Conservation (phyloP, 495 filamentous ascomycete genomes). For the Podospora bellae-mahoneyi region DNA sequence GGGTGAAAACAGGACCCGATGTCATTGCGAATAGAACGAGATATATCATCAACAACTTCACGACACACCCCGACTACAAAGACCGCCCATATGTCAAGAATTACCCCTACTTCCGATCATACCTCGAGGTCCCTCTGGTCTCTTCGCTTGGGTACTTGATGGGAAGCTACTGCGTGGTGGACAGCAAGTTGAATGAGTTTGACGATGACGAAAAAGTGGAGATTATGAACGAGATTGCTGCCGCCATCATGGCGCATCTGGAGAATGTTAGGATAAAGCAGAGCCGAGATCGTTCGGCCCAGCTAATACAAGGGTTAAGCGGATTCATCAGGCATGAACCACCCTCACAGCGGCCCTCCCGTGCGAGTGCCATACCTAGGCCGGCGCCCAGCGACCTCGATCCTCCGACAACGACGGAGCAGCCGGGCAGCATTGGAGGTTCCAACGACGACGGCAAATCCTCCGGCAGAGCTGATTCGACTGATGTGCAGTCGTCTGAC, state of each 20-base stretch:
- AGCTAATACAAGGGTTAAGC: constrained; percentile 39
- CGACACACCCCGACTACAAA: constrained; percentile 35
- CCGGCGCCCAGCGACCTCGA: too few relatives aligned
- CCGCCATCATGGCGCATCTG: constrained; percentile 45
- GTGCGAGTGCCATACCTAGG: not conserved
- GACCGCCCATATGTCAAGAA: constrained; percentile 28
- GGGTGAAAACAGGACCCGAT: constrained; percentile 22
- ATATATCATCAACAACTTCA: constrained; percentile 36
- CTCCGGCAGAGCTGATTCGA: not conserved
- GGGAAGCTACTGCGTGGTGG: constrained; percentile 38
- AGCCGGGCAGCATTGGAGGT: not conserved
- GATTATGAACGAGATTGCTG: constrained; percentile 42
- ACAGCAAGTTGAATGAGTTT: constrained; percentile 31
- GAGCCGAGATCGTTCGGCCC: constrained; percentile 36
- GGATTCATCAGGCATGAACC: constrained; percentile 38
- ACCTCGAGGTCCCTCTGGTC: constrained; percentile 36
- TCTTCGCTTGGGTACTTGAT: constrained; percentile 29
- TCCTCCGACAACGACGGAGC: not conserved
- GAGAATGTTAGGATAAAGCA: constrained; percentile 35
- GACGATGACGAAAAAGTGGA: constrained; percentile 30
- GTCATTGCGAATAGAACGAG: constrained; percentile 26
- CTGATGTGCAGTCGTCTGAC: not conserved
- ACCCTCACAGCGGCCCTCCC: constrained; percentile 20
- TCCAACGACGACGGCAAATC: not conserved
- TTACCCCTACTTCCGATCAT: constrained; percentile 29